Evolutionary conservation across 1,284 basidiomycete species (phyloP).

Genomic region (Melampsora abietis-canadensis): DNA sequence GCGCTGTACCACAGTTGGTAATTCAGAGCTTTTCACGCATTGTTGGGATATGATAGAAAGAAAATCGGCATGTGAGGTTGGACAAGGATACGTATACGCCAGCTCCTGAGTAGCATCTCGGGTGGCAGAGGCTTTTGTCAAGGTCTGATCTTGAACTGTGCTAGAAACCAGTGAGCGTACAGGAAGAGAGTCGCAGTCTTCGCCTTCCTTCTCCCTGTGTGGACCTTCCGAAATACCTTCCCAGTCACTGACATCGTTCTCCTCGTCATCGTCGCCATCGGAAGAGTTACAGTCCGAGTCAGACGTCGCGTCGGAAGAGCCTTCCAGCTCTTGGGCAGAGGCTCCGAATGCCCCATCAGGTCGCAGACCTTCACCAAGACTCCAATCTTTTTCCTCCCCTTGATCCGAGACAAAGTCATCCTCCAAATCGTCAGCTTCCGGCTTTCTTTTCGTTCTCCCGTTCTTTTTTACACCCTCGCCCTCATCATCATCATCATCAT

Average conservation of each 20-base stretch:
- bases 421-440: slow-evolving; percentile 76
- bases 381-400: slow-evolving; percentile 56
- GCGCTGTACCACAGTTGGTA: slow-evolving; percentile 81
- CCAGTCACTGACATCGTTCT: slow-evolving; percentile 53
- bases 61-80: slow-evolving; percentile 79
- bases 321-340: slow-evolving; percentile 49
- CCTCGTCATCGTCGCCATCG: slow-evolving; percentile 57
- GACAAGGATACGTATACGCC: slow-evolving; percentile 89
- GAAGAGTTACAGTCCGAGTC: slow-evolving; percentile 52
- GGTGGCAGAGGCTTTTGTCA: neutral
- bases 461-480: slow-evolving; percentile 52
- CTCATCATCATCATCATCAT: slow-evolving; percentile 60
- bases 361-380: slow-evolving; percentile 55
- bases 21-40: slow-evolving; percentile 61
- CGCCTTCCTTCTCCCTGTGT: slow-evolving; percentile 44
- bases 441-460: slow-evolving; percentile 59
- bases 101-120: slow-evolving; percentile 58
- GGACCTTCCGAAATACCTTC: slow-evolving; percentile 49
- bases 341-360: slow-evolving; percentile 57
- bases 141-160: slow-evolving; percentile 45
- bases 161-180: slow-evolving; percentile 30
- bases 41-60: slow-evolving; percentile 72
- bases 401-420: slow-evolving; percentile 69
- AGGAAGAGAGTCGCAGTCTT: slow-evolving; percentile 47
- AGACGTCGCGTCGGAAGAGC: slow-evolving; percentile 47